Percentiles rank a stretch among this genome's conserved stretches.
Conservation (phyloP, 495 filamentous ascomycete species). For the Peziza echinospora region DNA sequence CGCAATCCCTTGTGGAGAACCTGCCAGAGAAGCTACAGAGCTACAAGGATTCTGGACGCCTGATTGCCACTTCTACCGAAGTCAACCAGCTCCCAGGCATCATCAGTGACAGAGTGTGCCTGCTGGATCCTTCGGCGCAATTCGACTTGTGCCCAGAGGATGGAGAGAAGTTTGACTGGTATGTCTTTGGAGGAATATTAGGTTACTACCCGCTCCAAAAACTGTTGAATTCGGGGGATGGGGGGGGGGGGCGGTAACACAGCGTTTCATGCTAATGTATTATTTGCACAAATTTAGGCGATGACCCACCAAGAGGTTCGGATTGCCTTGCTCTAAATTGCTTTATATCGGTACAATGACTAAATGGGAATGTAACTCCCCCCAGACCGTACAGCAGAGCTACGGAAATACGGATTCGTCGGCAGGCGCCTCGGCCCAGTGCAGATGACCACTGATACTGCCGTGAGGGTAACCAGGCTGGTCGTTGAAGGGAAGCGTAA, state of each 20-base stretch:
- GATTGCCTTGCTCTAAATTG: constrained; percentile 1
- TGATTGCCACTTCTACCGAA: constrained; percentile 23
- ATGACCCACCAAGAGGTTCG: constrained; percentile 87
- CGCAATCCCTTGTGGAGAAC: constrained; percentile 37
- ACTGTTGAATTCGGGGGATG: too few relatives aligned
- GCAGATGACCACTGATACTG: constrained; percentile 98
- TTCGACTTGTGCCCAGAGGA: constrained; percentile 67
- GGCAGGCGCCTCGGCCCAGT: constrained; percentile 74
- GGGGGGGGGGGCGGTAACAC: background rate
- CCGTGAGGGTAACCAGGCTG: constrained; percentile 76
- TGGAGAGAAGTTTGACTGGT: constrained; percentile 62
- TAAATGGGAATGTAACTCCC: background rate
- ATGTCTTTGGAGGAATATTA: constrained; percentile 88
- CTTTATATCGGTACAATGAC: background rate
- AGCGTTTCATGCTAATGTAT: constrained; percentile 5
- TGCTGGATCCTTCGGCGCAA: constrained; percentile 67
- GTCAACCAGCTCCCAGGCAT: constrained; percentile 58
- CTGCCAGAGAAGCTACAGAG: constrained; percentile 38
- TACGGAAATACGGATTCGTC: constrained; percentile 76
- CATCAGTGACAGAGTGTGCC: constrained; percentile 42
- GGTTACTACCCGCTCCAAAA: constrained; percentile 32
- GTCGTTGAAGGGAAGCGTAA: constrained; percentile 65
- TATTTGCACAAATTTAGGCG: constrained; percentile 33
- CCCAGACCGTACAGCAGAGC: constrained; percentile 74
- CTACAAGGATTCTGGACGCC: constrained; percentile 39